Evolutionary conservation across 2,329 filamentous ascomycete genomes (phyloP), one percentile per base, ranked within the genome.

Genomic region (Pezicula rhizophila): DNA sequence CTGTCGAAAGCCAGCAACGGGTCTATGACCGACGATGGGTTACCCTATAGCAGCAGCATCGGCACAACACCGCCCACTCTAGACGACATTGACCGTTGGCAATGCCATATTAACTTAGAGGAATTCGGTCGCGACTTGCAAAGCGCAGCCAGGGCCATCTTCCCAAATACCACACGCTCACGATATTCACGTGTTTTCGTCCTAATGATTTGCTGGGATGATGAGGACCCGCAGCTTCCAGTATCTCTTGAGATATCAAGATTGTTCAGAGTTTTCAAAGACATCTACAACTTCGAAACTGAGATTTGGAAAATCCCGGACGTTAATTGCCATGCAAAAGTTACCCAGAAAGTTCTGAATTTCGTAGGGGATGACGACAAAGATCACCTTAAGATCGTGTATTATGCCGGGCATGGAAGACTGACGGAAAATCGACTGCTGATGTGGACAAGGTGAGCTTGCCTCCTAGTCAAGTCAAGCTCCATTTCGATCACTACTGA

Each of bases 341-440:
- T 51, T 11, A 46, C 46, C 10, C 25, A 54, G 14, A 57, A 51
- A 42, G 47, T 60, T 6, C 20, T 38, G 5, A 48, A 56, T 2
- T 58, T 58, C 20, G 34, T 58, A 10, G 57, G 53, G 2, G 49
- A 49, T 5, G 42, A 53, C 33, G 54, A 49, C 38, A 42, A 54
- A 14, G 50, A 55, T 2, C 37, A 55, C 35, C 46, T 60, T 37
- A 60, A 60, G 35, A 59, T 60, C 23, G 45, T 60, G 4, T 59
- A 47, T 33, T 60, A 60, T 46, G 50, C 47, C 20, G 58, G 58
- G 25, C 45, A 55, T 47, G 42, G 50, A n/a, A 33, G 41, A 18
- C 34, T 51, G 11, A 45, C 38, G 4, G 52, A 50, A 11, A 50
- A 46, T 31, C 39, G 46, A 17, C 46, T 38, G n/a, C 12, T 57